These are phyloP conservation scores for Cephalotrichum gorgonifer DNA, from an alignment of 2,329 filamentous ascomycete species.

Conservation along the genomic window DNA sequence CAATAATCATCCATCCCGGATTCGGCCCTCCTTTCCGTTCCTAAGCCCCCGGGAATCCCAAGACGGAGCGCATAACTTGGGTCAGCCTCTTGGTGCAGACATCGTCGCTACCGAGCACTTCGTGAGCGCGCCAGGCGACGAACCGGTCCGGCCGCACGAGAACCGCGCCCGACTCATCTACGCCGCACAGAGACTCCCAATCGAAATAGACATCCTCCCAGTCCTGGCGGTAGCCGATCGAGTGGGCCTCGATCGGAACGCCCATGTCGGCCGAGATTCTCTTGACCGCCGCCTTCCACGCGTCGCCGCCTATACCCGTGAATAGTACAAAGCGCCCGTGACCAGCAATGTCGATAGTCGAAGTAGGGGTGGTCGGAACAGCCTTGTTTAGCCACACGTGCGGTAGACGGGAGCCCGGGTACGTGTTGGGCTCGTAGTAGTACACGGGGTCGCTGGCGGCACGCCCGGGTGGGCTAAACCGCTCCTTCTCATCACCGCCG, in stretches of 20 bases:
- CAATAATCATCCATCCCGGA: too few species aligned
- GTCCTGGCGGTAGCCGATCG: constrained; percentile 47
- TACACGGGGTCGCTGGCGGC: constrained; percentile 27
- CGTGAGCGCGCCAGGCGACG: constrained; percentile 37
- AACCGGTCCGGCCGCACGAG: constrained; percentile 49
- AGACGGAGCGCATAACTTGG: constrained; percentile 4
- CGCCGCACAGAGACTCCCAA: constrained; percentile 41
- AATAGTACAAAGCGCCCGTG: constrained; percentile 39
- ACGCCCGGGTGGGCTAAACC: constrained; percentile 8
- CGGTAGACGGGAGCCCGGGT: constrained; percentile 48
- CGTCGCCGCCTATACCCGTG: constrained; percentile 43
- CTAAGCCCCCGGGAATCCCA: background rate
- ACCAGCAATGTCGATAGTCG: constrained; percentile 50
- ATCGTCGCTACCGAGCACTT: background rate
- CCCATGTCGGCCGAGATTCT: constrained; percentile 25
- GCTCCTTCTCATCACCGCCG: constrained; percentile 25
- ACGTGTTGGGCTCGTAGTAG: constrained; percentile 37
- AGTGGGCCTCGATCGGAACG: constrained; percentile 35
- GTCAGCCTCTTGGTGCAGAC: constrained; percentile 4
- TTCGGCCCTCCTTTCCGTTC: background rate
- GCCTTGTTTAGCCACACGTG: constrained; percentile 51
- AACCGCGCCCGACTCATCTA: constrained; percentile 47
- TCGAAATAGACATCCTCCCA: constrained; percentile 53
- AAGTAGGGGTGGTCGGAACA: constrained; percentile 32
- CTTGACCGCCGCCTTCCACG: constrained; percentile 40